Conservation (phyloP, 106 monocot genomes). For the Dioscorea dumetorum region DNA sequence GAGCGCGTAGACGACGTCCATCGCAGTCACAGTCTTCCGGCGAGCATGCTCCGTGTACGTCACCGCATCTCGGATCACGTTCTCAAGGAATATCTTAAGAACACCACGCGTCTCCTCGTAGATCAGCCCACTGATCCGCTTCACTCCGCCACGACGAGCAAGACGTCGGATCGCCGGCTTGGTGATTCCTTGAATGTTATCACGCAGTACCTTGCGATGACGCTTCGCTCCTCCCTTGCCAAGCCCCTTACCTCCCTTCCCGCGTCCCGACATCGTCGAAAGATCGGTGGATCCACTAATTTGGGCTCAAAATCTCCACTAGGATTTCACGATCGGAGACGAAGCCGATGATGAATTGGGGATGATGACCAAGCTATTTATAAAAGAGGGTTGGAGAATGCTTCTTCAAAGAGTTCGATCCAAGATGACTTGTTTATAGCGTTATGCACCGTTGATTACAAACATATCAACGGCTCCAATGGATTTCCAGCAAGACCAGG, state of each 20-base stretch:
- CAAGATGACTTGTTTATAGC: background rate
- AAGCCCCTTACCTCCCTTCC: slow-evolving; percentile 64
- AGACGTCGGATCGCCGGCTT: slow-evolving; percentile 85
- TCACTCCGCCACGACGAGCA: slow-evolving; percentile 80
- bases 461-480: background rate
- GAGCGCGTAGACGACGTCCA: slow-evolving; percentile 93
- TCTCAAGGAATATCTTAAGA: slow-evolving; percentile 93
- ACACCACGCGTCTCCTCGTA: slow-evolving; percentile 93
- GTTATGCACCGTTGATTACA: background rate
- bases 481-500: background rate
- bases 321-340: background rate
- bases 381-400: background rate
- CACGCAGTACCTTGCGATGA: slow-evolving; percentile 78
- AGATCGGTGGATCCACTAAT: background rate
- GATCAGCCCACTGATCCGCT: slow-evolving; percentile 88
- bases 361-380: background rate
- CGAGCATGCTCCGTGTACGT: slow-evolving; percentile 92
- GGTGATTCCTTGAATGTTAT: slow-evolving; percentile 95
- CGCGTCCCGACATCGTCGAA: slow-evolving; percentile 33
- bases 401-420: background rate
- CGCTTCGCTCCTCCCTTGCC: slow-evolving; percentile 82
- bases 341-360: background rate
- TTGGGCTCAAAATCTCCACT: background rate
- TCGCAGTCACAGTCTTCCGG: slow-evolving; percentile 77
- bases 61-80: slow-evolving; percentile 87